Evolutionary conservation across 768 basidiomycete species (phyloP).

Genomic region (Mycena leptocephala): DNA sequence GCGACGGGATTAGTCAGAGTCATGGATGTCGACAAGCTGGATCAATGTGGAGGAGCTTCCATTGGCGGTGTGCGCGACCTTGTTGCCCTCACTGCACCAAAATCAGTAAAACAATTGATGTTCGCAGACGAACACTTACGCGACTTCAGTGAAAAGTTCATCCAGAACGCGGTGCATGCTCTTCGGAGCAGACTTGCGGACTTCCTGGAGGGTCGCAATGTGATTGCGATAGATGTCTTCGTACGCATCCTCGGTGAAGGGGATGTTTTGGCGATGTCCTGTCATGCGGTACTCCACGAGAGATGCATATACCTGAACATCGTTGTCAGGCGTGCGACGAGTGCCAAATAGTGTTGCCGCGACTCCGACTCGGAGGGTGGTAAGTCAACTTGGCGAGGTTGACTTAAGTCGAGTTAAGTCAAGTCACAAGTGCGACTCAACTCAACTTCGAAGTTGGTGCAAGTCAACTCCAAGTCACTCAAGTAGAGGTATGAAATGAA

Average conservation of each 20-base stretch:
- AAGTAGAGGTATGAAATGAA: too few species aligned
- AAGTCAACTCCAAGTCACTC: too few species aligned
- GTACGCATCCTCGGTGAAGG: background rate
- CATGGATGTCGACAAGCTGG: conserved; percentile 7
- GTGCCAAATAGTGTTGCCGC: too few species aligned
- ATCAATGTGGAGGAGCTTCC: conserved; percentile 24
- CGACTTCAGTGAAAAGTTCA: conserved; percentile 6
- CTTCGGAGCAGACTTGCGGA: background rate
- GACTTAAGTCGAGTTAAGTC: too few species aligned
- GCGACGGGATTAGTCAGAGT: conserved; percentile 1
- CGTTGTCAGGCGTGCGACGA: too few species aligned
- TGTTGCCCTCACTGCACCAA: background rate
- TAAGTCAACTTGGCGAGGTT: too few species aligned
- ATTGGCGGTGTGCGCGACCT: background rate
- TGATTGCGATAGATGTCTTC: background rate
- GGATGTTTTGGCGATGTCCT: background rate
- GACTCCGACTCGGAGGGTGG: too few species aligned
- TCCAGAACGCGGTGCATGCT: background rate
- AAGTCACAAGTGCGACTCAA: too few species aligned
- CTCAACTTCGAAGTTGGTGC: too few species aligned
- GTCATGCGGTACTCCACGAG: background rate
- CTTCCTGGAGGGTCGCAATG: background rate
- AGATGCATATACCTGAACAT: background rate
- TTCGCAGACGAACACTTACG: background rate
- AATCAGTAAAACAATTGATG: background rate